Conservation (phyloP, 2,329 filamentous ascomycete species). For the Diaporthe destruens region DNA sequence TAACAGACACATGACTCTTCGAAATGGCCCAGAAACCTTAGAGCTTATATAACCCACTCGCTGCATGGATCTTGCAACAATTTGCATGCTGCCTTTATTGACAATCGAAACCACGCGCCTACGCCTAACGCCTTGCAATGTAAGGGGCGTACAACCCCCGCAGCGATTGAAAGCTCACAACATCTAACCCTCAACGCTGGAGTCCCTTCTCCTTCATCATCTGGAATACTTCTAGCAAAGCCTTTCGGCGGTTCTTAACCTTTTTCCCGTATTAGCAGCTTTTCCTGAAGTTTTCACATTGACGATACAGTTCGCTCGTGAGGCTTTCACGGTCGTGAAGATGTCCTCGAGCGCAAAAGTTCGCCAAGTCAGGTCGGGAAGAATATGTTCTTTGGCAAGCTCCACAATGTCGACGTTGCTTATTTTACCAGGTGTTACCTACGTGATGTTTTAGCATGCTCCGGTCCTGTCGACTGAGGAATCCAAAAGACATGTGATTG, state of each 20-base stretch:
- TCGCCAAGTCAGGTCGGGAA: constrained; percentile 35
- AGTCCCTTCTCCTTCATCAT: background rate
- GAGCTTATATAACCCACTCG: too few species aligned
- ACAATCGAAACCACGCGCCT: too few species aligned
- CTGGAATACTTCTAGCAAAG: constrained; percentile 34
- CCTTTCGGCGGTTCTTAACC: constrained; percentile 36
- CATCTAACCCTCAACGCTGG: background rate
- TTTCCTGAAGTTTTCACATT: constrained; percentile 35
- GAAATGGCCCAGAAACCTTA: too few species aligned
- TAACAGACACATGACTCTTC: too few species aligned
- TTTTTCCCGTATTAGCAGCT: constrained; percentile 38
- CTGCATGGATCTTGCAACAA: too few species aligned
- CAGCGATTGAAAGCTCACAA: too few species aligned
- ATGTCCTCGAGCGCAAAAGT: constrained; percentile 37
- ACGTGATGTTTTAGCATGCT: background rate
- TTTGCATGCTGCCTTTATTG: too few species aligned
- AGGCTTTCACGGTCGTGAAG: constrained; percentile 35
- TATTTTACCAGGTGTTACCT: constrained; percentile 29
- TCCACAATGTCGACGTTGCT: constrained; percentile 40
- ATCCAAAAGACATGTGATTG: too few species aligned
- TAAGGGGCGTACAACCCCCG: too few species aligned
- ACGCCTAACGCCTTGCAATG: too few species aligned
- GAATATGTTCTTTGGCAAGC: constrained; percentile 40
- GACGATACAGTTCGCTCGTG: constrained; percentile 36
- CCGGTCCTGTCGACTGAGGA: too few species aligned